A percentile compares a stretch with the other conserved stretches of the same genome.
Conservation (phyloP, 768 basidiomycete genomes). For the Pleurotus sapidus region DNA sequence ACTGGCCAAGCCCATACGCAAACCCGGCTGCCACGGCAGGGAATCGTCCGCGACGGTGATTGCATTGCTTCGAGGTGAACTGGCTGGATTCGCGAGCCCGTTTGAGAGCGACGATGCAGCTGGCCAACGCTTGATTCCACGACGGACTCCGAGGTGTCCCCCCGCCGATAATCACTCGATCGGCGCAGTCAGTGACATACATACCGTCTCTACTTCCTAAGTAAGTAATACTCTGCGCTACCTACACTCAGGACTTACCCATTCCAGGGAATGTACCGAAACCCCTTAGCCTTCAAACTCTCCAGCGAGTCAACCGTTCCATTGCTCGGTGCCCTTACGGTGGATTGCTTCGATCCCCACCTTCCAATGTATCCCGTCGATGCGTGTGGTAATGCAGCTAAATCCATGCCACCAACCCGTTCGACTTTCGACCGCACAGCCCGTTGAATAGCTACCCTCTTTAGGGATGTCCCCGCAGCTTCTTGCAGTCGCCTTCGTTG, state of each 20-base stretch:
- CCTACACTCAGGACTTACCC: neutral
- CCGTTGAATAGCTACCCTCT: neutral
- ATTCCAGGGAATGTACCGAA: neutral
- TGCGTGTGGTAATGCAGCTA: neutral
- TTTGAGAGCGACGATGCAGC: neutral
- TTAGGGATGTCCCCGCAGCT: neutral
- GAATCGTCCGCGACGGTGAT: constrained; percentile 19
- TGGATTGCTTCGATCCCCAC: neutral
- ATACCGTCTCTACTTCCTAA: neutral
- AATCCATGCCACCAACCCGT: neutral
- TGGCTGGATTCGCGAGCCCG: neutral
- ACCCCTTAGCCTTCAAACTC: neutral
- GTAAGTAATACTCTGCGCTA: neutral
- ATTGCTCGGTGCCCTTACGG: too few species aligned
- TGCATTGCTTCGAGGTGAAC: neutral
- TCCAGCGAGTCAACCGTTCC: too few species aligned
- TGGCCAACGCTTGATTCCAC: neutral
- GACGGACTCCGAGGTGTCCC: neutral
- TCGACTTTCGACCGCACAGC: neutral
- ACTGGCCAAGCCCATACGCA: constrained; percentile 26
- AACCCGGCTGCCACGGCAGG: constrained; percentile 15
- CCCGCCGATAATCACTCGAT: neutral
- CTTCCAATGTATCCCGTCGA: neutral
- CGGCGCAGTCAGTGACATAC: neutral
- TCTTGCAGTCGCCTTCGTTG: neutral